These are phyloP conservation scores for Jamesozyma spencerorum DNA, from an alignment of 805 yeast species.

Conservation along the genomic window DNA sequence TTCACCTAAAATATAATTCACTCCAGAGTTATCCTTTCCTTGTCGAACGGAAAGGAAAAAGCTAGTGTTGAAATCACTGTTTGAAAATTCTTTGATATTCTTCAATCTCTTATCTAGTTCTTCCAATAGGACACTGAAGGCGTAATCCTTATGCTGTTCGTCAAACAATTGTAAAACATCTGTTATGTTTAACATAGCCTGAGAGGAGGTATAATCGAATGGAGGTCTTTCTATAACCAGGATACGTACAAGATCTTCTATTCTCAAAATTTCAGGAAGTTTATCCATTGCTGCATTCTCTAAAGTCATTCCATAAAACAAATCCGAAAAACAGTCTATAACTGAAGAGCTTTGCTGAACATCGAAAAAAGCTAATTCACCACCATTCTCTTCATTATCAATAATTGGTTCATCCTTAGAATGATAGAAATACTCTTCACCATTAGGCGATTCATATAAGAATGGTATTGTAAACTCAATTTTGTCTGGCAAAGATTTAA, in stretches of 20 bases:
- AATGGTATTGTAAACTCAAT: slow-evolving; percentile 32
- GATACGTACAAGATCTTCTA: slow-evolving; percentile 40
- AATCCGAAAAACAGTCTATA: slow-evolving; percentile 42
- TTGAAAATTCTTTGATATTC: slow-evolving; percentile 22
- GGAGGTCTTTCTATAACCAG: slow-evolving; percentile 47
- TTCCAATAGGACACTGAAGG: slow-evolving; percentile 30
- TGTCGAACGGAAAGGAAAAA: slow-evolving; percentile 19
- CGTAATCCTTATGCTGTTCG: slow-evolving; percentile 45
- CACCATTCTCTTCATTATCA: slow-evolving; percentile 34
- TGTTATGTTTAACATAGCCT: slow-evolving; percentile 42
- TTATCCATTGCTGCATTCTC: slow-evolving; percentile 42
- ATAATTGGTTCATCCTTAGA: slow-evolving; percentile 34
- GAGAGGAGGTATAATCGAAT: slow-evolving; percentile 50
- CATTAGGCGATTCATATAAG: slow-evolving; percentile 34
- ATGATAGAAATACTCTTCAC: slow-evolving; percentile 34
- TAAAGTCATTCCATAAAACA: slow-evolving; percentile 42
- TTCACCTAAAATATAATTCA: slow-evolving; percentile 15
- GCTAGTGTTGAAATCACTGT: slow-evolving; percentile 16
- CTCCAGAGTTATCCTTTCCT: slow-evolving; percentile 7
- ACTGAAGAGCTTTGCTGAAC: slow-evolving; percentile 36
- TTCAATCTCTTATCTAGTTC: slow-evolving; percentile 28
- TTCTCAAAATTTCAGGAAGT: slow-evolving; percentile 30
- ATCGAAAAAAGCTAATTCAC: slow-evolving; percentile 46
- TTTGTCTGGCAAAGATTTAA: slow-evolving; percentile 38
- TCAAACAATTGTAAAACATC: slow-evolving; percentile 50